Conservation (phyloP, 2,329 filamentous ascomycete species). For the Juglanconis sp. region DNA sequence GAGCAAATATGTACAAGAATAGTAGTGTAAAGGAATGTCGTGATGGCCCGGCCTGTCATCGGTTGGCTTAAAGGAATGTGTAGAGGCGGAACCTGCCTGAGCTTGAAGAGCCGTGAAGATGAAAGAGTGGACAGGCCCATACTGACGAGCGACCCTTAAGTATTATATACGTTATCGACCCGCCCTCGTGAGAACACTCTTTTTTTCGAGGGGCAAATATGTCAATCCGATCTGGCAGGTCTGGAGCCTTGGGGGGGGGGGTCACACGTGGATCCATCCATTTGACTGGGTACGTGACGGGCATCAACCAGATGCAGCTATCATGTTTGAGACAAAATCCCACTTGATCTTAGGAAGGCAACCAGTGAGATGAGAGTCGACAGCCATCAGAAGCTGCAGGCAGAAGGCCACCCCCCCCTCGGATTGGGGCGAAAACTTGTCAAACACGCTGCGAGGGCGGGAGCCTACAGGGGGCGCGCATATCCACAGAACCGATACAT, state of each 20-base stretch:
- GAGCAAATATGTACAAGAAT: background rate
- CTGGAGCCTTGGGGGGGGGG: background rate
- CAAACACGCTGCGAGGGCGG: background rate
- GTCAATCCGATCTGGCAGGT: background rate
- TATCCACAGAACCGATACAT: background rate
- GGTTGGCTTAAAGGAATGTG: background rate
- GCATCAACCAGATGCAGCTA: background rate
- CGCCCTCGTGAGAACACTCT: background rate
- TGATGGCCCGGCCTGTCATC: background rate
- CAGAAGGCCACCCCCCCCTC: background rate
- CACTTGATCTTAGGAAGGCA: background rate
- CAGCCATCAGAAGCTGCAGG: background rate
- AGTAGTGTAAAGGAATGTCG: background rate
- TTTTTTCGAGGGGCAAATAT: background rate
- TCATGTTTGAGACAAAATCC: constrained; percentile 3
- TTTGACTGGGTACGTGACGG: background rate
- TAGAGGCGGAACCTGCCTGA: background rate
- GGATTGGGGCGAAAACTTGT: background rate
- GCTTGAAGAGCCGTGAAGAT: background rate
- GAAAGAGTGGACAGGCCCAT: background rate
- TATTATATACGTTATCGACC: background rate
- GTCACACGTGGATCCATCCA: background rate
- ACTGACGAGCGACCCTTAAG: background rate
- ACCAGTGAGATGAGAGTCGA: background rate
- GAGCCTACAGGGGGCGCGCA: background rate